phyloP scores from a whole-genome alignment of 495 filamentous ascomycete genomes.

The Aspergillus incahuasiensis region DNA sequence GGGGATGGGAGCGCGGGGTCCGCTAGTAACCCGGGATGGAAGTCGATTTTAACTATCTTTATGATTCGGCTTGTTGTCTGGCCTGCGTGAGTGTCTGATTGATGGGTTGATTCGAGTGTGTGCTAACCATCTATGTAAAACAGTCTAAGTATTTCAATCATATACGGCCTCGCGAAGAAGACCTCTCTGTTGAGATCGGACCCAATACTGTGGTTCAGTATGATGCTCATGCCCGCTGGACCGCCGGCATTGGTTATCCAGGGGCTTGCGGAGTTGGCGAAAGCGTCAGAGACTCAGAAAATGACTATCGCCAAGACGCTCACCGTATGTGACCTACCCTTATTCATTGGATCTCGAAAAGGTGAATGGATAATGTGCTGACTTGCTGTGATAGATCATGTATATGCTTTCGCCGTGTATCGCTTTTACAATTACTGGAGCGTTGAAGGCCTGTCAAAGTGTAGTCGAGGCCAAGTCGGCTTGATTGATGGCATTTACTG shows the following conservation, averaged over 20 bases:
- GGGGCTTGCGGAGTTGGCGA: conserved; percentile 61
- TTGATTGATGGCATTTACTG: not conserved
- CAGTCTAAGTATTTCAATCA: conserved; percentile 50
- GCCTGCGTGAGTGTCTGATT: conserved; percentile 44
- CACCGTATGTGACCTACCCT: conserved; percentile 39
- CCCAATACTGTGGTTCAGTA: conserved; percentile 69
- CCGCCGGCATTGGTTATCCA: conserved; percentile 67
- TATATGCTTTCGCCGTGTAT: conserved; percentile 51
- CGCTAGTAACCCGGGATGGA: conserved; percentile 37
- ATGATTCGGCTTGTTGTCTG: conserved; percentile 60
- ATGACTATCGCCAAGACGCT: conserved; percentile 67
- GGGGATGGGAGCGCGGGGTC: conserved; percentile 39
- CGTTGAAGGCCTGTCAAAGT: conserved; percentile 45
- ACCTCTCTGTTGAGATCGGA: conserved; percentile 55
- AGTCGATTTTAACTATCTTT: conserved; percentile 47
- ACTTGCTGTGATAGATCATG: conserved; percentile 25
- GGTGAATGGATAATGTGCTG: not conserved
- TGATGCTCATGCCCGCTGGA: conserved; percentile 76
- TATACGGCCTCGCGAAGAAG: conserved; percentile 58
- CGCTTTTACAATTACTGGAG: conserved; percentile 49
- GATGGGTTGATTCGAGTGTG: not conserved
- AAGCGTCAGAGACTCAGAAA: conserved; percentile 54
- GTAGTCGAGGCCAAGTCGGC: conserved; percentile 9
- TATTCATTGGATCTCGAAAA: not conserved
- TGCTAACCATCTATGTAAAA: not conserved